Conservation (phyloP, 139 green algal species). For the Zygnema circumcarinatum region DNA sequence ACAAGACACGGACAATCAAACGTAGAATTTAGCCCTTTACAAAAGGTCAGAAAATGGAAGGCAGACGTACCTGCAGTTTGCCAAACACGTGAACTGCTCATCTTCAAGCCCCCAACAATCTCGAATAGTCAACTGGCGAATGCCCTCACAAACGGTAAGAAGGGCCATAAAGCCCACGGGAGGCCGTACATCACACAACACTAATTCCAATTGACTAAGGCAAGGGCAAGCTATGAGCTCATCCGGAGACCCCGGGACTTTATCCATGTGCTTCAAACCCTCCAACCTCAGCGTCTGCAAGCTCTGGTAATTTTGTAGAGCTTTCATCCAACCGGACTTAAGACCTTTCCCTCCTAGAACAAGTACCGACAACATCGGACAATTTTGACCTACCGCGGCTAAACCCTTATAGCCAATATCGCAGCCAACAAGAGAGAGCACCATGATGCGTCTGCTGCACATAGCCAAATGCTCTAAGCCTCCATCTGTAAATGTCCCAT, state of each 20-base stretch:
- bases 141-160: conserved; percentile 15
- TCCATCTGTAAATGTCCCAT: conserved; percentile 28
- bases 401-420: conserved; percentile 28
- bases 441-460: conserved; percentile 30
- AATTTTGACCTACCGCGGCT: conserved; percentile 3
- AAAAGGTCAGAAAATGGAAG: too few species aligned
- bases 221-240: not conserved
- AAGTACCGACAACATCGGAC: conserved; percentile 43
- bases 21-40: too few species aligned
- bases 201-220: conserved; percentile 21
- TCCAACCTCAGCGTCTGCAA: conserved; percentile 39
- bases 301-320: conserved; percentile 4
- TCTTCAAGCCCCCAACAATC: conserved; percentile 42
- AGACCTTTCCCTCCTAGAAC: not conserved
- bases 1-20: too few species aligned
- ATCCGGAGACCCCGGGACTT: not conserved
- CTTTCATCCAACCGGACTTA: conserved; percentile 19
- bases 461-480: conserved; percentile 14
- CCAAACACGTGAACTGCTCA: not conserved
- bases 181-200: conserved; percentile 19
- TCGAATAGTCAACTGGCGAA: not conserved
- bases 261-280: conserved; percentile 24
- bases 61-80: conserved; percentile 19
- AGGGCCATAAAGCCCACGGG: conserved; percentile 11
- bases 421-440: conserved; percentile 18